A percentile compares a stretch with the other conserved stretches of the same genome.
Conservation (phyloP, 2,329 filamentous ascomycete species). For the Ceratocystis colombiana region DNA sequence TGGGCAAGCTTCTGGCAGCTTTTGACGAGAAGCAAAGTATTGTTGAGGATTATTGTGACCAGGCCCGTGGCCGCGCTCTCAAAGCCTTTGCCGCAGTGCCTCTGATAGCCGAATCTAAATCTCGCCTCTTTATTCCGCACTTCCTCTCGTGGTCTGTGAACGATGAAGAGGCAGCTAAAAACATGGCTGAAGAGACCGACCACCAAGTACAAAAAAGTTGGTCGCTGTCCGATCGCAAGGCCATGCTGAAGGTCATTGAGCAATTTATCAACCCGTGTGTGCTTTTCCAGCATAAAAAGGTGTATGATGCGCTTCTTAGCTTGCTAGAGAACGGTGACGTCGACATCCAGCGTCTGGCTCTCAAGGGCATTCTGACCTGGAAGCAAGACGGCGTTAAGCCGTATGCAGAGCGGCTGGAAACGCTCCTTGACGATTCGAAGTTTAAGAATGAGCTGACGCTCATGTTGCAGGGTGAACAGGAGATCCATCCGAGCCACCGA, state of each 20-base stretch:
- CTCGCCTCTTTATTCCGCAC: constrained; percentile 72
- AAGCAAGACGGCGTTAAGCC: constrained; percentile 64
- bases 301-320: constrained; percentile 62
- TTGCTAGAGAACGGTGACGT: constrained; percentile 80
- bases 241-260: constrained; percentile 68
- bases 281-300: constrained; percentile 65
- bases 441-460: constrained; percentile 92
- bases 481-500: constrained; percentile 65
- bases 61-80: constrained; percentile 66
- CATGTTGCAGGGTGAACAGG: constrained; percentile 65
- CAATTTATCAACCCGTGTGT: constrained; percentile 80
- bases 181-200: constrained; percentile 32
- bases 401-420: constrained; percentile 78
- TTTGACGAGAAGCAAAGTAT: constrained; percentile 56
- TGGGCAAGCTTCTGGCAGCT: constrained; percentile 48
- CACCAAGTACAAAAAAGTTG: constrained; percentile 45
- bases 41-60: constrained; percentile 41
- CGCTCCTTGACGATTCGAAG: constrained; percentile 77
- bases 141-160: constrained; percentile 70
- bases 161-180: constrained; percentile 35
- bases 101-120: constrained; percentile 71
- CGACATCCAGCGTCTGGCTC: constrained; percentile 74
- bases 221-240: constrained; percentile 72
- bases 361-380: constrained; percentile 83
- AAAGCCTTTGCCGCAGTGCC: constrained; percentile 66